Percentiles rank a stretch among this genome's conserved stretches.
These are phyloP conservation scores for Myrmaecium sp. DNA, from an alignment of 2,329 filamentous ascomycete species.

Conservation along the genomic window DNA sequence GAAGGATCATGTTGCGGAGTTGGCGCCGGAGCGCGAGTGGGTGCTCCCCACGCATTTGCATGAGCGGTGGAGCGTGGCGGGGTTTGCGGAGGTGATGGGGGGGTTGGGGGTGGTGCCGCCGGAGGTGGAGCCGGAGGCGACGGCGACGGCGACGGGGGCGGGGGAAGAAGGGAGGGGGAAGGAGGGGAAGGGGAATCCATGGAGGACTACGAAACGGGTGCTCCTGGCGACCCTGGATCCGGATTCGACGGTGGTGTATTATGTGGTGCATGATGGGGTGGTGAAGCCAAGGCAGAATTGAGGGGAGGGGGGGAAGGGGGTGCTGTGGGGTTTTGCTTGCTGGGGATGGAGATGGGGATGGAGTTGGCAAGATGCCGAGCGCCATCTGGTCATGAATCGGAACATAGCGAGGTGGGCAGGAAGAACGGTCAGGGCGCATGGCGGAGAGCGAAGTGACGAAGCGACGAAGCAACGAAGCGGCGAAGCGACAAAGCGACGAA, in stretches of 20 bases:
- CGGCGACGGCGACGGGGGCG: constrained; percentile 3
- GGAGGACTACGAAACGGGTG: constrained; percentile 43
- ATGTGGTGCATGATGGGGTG: constrained; percentile 71
- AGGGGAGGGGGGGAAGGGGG: constrained; percentile 2
- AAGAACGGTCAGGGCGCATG: no score
- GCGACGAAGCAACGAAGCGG: no score
- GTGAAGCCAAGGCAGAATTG: constrained; percentile 74
- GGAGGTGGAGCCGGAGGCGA: constrained; percentile 9
- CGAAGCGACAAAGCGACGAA: no score
- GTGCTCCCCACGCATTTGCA: constrained; percentile 55
- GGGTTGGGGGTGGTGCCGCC: constrained; percentile 27
- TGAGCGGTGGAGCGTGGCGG: constrained; percentile 53
- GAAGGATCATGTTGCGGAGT: constrained; percentile 17
- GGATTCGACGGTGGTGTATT: constrained; percentile 73
- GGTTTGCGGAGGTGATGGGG: constrained; percentile 56
- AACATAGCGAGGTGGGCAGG: no score
- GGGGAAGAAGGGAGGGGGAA: constrained; percentile 4
- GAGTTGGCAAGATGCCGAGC: no score
- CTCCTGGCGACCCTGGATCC: constrained; percentile 60
- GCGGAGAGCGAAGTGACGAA: no score
- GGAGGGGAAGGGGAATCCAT: constrained; percentile 21
- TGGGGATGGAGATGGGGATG: no score
- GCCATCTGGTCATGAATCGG: no score
- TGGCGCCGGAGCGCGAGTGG: constrained; percentile 46
- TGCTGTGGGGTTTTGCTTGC: no score